These are phyloP conservation scores for Glaciozyma martinii DNA, from an alignment of 768 basidiomycete species.

Conservation along the genomic window DNA sequence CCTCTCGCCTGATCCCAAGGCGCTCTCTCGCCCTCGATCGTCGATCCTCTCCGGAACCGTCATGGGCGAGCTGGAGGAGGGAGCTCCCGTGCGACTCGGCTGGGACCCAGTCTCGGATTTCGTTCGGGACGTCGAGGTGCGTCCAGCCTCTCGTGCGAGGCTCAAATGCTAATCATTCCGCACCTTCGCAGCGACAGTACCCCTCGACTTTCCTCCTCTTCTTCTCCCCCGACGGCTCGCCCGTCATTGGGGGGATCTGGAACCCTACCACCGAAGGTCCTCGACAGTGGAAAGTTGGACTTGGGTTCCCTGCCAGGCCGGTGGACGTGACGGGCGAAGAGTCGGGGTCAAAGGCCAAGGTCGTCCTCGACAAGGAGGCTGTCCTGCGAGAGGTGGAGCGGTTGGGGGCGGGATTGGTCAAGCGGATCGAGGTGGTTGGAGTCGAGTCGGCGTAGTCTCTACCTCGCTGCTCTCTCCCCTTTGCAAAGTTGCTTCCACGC, in stretches of 20 bases:
- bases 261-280: slow-evolving; percentile 58
- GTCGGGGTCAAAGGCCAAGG: slow-evolving; percentile 37
- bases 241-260: slow-evolving; percentile 74
- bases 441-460: no score
- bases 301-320: slow-evolving; percentile 68
- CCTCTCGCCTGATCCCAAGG: slow-evolving; percentile 47
- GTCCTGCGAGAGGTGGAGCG: slow-evolving; percentile 68
- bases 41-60: slow-evolving; percentile 21
- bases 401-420: slow-evolving; percentile 61
- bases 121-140: slow-evolving; percentile 65
- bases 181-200: slow-evolving; percentile 62
- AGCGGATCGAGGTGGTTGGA: slow-evolving; percentile 32
- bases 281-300: slow-evolving; percentile 67
- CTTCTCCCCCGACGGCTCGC: slow-evolving; percentile 71
- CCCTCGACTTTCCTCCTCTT: slow-evolving; percentile 53
- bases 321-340: slow-evolving; percentile 37
- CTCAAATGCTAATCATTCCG: not conserved
- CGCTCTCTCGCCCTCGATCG: slow-evolving; percentile 39
- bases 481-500: no score
- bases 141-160: not conserved
- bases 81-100: slow-evolving; percentile 47
- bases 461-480: no score
- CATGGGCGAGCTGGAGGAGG: slow-evolving; percentile 34
- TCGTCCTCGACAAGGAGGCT: slow-evolving; percentile 42
- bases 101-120: slow-evolving; percentile 70